Conservation (phyloP, 495 filamentous ascomycete species). For the Tricharina praecox region DNA sequence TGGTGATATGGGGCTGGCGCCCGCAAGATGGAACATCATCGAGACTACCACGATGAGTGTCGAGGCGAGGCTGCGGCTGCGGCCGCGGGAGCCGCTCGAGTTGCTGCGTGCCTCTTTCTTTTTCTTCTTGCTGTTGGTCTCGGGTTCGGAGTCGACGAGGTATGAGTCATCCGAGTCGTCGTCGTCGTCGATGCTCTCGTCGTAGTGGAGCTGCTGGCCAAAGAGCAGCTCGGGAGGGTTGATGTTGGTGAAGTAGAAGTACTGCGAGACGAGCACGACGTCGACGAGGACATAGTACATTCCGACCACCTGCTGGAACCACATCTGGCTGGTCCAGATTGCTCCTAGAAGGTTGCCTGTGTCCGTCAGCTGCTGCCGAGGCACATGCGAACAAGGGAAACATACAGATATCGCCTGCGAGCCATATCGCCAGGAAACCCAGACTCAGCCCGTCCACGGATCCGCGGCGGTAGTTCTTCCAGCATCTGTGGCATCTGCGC, state of each 20-base stretch:
- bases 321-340: slow-evolving; percentile 47
- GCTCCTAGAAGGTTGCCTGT: slow-evolving; percentile 44
- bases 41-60: slow-evolving; percentile 17
- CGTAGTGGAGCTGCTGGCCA: slow-evolving; percentile 8
- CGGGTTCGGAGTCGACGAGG: neutral
- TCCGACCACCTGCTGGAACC: slow-evolving; percentile 53
- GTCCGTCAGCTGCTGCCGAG: too few relatives aligned
- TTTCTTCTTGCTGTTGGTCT: slow-evolving; percentile 18
- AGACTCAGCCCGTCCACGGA: slow-evolving; percentile 53
- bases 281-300: slow-evolving; percentile 51
- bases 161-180: slow-evolving; percentile 3
- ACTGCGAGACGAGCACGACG: slow-evolving; percentile 44
- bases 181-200: slow-evolving; percentile 13
- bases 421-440: slow-evolving; percentile 55
- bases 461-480: slow-evolving; percentile 48
- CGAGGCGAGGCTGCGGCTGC: slow-evolving; percentile 8
- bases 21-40: slow-evolving; percentile 14
- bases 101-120: too few relatives aligned
- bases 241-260: slow-evolving; percentile 45
- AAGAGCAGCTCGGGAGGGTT: neutral
- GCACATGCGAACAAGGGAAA: neutral
- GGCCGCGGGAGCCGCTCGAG: slow-evolving; percentile 11
- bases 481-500: slow-evolving; percentile 60
- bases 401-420: slow-evolving; percentile 44
- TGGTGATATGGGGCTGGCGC: slow-evolving; percentile 13